phyloP scores from a whole-genome alignment of 2,329 filamentous ascomycete genomes.

The Ilyonectria sp. region DNA sequence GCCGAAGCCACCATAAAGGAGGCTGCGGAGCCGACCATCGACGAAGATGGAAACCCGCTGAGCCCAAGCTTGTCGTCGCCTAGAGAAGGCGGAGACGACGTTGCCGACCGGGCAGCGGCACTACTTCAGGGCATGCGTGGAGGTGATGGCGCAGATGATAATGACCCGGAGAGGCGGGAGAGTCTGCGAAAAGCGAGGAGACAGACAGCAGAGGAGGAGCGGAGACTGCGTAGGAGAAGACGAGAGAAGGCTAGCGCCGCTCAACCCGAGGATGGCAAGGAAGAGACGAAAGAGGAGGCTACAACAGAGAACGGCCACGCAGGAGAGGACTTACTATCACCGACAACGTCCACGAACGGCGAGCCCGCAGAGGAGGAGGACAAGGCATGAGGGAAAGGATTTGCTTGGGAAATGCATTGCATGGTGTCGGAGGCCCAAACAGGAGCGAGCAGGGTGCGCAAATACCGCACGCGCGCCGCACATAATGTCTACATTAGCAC shows the following conservation, averaged over 20 bases:
- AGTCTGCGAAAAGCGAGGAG: slow-evolving; percentile 73
- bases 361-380: slow-evolving; percentile 35
- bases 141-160: slow-evolving; percentile 70
- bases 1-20: slow-evolving; percentile 59
- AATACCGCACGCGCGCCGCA: slow-evolving; percentile 50
- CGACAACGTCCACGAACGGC: slow-evolving; percentile 36
- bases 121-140: slow-evolving; percentile 87
- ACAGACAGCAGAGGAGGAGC: slow-evolving; percentile 86
- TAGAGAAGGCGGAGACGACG: slow-evolving; percentile 74
- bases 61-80: slow-evolving; percentile 66
- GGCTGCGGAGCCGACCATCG: slow-evolving; percentile 54
- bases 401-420: slow-evolving; percentile 42
- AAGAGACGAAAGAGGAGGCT: slow-evolving; percentile 35
- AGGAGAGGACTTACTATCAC: slow-evolving; percentile 41
- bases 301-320: slow-evolving; percentile 32
- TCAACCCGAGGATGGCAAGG: slow-evolving; percentile 46
- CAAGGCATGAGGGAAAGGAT: slow-evolving; percentile 39
- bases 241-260: slow-evolving; percentile 70
- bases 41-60: slow-evolving; percentile 66
- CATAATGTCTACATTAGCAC: slow-evolving; percentile 56
- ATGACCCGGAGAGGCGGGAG: slow-evolving; percentile 67
- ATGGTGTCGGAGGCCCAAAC: slow-evolving; percentile 42
- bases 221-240: slow-evolving; percentile 76
- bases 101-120: slow-evolving; percentile 87
- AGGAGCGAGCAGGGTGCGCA: slow-evolving; percentile 36